phyloP scores from a whole-genome alignment of 2,329 filamentous ascomycete genomes.

The Elsinoe fawcettii region DNA sequence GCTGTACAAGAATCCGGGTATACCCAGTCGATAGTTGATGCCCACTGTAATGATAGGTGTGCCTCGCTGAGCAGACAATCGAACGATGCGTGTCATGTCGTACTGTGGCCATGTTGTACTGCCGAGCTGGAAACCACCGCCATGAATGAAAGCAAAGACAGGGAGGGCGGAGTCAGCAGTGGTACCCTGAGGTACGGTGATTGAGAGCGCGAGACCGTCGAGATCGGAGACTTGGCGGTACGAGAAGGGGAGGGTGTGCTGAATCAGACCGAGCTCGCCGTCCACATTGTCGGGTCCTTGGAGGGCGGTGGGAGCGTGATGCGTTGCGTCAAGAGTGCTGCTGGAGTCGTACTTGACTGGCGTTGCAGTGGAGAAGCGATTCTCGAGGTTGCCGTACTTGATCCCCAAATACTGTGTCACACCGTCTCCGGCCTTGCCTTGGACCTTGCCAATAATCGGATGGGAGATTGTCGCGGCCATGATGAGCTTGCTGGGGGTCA shows the following conservation, averaged over 20 bases:
- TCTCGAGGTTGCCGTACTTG: conserved; percentile 32
- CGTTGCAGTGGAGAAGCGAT: conserved; percentile 32
- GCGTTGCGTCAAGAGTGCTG: conserved; percentile 28
- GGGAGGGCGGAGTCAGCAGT: conserved; percentile 33
- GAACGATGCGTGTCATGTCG: conserved; percentile 40
- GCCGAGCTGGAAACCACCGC: conserved; percentile 44
- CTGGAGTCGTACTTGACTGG: conserved; percentile 25
- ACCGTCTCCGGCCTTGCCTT: conserved; percentile 22
- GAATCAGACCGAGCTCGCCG: conserved; percentile 42
- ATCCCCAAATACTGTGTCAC: conserved; percentile 32
- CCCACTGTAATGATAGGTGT: conserved; percentile 40
- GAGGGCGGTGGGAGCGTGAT: conserved; percentile 34
- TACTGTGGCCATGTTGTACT: conserved; percentile 48
- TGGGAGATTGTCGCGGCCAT: conserved; percentile 16
- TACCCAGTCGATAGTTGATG: conserved; percentile 40
- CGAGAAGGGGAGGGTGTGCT: conserved; percentile 40
- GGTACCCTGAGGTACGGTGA: conserved; percentile 36
- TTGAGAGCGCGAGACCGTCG: conserved; percentile 47
- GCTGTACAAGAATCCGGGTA: conserved; percentile 34
- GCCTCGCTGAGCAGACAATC: conserved; percentile 36
- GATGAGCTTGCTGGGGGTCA: neutral
- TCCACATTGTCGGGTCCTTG: conserved; percentile 37
- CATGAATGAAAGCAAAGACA: conserved; percentile 48
- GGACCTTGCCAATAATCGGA: conserved; percentile 22
- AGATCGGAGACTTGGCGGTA: conserved; percentile 35